These are phyloP conservation scores for Phytophthora multivora DNA, from an alignment of 352 stramenopile species.

Conservation along the genomic window DNA sequence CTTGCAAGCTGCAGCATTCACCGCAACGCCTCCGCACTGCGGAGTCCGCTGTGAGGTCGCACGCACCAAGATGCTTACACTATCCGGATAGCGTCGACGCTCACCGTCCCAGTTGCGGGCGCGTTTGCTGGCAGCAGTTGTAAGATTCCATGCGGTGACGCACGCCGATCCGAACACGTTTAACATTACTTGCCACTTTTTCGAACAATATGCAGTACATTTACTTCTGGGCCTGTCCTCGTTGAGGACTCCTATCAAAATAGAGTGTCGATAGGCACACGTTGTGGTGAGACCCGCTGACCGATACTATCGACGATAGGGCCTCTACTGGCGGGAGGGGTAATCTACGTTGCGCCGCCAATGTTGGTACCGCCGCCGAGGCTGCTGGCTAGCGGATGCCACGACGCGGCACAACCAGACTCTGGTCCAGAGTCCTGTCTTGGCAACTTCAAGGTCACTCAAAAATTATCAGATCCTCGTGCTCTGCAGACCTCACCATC, in stretches of 20 bases:
- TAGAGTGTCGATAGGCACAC: background rate
- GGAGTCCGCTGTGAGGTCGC: too few species aligned
- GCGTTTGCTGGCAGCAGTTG: background rate
- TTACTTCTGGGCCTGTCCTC: background rate
- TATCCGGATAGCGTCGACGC: background rate
- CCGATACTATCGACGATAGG: too few species aligned
- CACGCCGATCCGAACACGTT: slow-evolving; percentile 8
- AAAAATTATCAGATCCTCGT: slow-evolving; percentile 24
- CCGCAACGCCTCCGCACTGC: too few species aligned
- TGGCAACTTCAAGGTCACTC: slow-evolving; percentile 20
- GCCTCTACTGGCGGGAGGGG: too few species aligned
- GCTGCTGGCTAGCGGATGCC: background rate
- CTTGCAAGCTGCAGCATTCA: too few species aligned
- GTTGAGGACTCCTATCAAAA: background rate
- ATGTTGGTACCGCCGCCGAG: background rate
- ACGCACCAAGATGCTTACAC: too few species aligned
- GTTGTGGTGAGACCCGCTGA: background rate
- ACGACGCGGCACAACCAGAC: background rate
- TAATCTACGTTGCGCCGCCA: too few species aligned
- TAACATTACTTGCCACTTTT: slow-evolving; percentile 9
- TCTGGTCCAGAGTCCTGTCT: background rate
- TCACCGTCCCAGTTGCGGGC: background rate
- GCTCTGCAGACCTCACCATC: slow-evolving; percentile 23
- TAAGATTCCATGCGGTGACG: slow-evolving; percentile 3
- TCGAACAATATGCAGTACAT: slow-evolving; percentile 13